These are phyloP conservation scores for Calonectria hawksworthii DNA, from an alignment of 2,329 filamentous ascomycete species.

Conservation along the genomic window DNA sequence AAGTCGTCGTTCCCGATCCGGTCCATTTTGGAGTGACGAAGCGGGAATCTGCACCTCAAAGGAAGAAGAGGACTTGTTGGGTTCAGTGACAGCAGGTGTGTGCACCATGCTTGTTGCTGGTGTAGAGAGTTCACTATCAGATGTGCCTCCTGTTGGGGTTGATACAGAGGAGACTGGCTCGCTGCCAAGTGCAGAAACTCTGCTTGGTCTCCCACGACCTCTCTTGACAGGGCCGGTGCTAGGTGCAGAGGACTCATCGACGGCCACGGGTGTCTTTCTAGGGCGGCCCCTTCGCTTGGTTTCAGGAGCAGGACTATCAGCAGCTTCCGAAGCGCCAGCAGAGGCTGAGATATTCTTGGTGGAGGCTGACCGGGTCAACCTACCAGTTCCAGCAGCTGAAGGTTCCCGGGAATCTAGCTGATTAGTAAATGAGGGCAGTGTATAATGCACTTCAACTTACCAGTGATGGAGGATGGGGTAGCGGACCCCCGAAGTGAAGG, in stretches of 20 bases:
- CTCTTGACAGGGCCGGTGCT: slow-evolving; percentile 22
- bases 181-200: slow-evolving; percentile 36
- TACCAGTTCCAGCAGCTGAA: slow-evolving; percentile 33
- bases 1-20: slow-evolving; percentile 48
- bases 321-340: slow-evolving; percentile 3
- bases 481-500: slow-evolving; percentile 39
- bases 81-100: slow-evolving; percentile 49
- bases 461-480: slow-evolving; percentile 30
- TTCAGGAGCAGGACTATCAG: slow-evolving; percentile 7
- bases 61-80: slow-evolving; percentile 34
- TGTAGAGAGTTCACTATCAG: slow-evolving; percentile 52
- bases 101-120: slow-evolving; percentile 54
- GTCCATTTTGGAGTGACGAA: slow-evolving; percentile 26
- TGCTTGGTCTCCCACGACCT: slow-evolving; percentile 35
- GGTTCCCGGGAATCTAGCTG: slow-evolving; percentile 35
- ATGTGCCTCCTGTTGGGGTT: slow-evolving; percentile 48
- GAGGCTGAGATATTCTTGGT: slow-evolving; percentile 33
- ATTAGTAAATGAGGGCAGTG: slow-evolving; percentile 10
- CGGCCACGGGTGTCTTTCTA: slow-evolving; percentile 31
- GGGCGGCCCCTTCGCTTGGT: slow-evolving; percentile 44
- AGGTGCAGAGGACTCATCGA: slow-evolving; percentile 20
- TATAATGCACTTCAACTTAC: slow-evolving; percentile 6
- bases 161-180: slow-evolving; percentile 51
- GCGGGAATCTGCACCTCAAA: slow-evolving; percentile 50
- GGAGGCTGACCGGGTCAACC: slow-evolving; percentile 46